phyloP scores from a whole-genome alignment of 305 asterid species.

The Fraxinus xanthoxyloides region DNA sequence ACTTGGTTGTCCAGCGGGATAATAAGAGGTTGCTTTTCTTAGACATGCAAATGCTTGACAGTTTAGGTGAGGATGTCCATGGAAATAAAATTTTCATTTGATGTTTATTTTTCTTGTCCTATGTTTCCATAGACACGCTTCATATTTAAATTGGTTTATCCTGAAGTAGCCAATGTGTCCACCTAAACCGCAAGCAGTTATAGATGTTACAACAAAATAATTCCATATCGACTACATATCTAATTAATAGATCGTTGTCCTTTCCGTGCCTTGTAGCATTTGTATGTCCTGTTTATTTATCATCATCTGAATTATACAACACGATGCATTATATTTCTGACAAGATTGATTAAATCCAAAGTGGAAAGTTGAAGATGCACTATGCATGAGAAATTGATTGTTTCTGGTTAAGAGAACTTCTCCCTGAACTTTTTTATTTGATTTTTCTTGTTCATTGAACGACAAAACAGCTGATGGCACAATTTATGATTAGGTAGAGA shows the following conservation, averaged over 20 bases:
- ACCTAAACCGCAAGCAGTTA: background rate
- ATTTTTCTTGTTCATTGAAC: background rate
- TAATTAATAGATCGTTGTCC: background rate
- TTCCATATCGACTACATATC: background rate
- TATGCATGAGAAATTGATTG: background rate
- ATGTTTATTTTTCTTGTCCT: background rate
- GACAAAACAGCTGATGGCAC: background rate
- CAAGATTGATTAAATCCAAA: background rate
- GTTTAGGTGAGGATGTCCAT: slow-evolving; percentile 44
- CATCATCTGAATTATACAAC: background rate
- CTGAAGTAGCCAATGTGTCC: background rate
- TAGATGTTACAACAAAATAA: background rate
- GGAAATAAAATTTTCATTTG: slow-evolving; percentile 17
- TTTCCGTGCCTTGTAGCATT: background rate
- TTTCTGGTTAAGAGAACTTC: background rate
- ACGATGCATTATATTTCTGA: background rate
- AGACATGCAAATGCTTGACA: slow-evolving; percentile 56
- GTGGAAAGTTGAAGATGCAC: background rate
- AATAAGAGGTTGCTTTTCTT: slow-evolving; percentile 61
- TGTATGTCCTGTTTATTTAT: background rate
- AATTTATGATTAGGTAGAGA: slow-evolving; percentile 38
- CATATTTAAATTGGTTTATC: background rate
- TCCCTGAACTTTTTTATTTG: background rate
- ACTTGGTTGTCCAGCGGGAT: slow-evolving; percentile 60
- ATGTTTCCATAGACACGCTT: background rate